Percentiles rank a stretch among this genome's conserved stretches.
These are phyloP conservation scores for Plasmodium inui DNA, from an alignment of 169 alveolate genomes.

Conservation along the genomic window DNA sequence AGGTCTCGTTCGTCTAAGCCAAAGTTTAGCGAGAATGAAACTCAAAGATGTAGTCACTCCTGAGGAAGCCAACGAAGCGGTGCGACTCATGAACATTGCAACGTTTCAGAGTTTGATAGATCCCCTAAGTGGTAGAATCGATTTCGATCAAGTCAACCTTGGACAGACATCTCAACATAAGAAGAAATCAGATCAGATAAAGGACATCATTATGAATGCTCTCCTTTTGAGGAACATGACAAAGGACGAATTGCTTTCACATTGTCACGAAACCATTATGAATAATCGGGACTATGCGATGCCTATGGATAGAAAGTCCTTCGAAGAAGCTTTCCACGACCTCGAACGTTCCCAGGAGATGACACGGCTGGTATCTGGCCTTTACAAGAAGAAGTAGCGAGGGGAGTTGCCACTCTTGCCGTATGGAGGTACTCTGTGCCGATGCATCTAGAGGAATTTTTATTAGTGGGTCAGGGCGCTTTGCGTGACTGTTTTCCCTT, in stretches of 20 bases:
- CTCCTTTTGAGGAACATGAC: conserved; percentile 67
- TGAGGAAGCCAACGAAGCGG: conserved; percentile 97
- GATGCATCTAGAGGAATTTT: background rate
- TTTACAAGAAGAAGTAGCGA: conserved; percentile 50
- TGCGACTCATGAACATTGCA: conserved; percentile 97
- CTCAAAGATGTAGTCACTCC: conserved; percentile 90
- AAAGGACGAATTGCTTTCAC: conserved; percentile 65
- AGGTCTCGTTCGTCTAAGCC: conserved; percentile 96
- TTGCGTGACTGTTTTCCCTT: background rate
- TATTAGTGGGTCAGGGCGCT: background rate
- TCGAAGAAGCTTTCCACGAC: conserved; percentile 75
- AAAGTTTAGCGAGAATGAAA: conserved; percentile 97
- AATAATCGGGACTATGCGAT: conserved; percentile 31
- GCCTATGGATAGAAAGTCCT: conserved; percentile 71
- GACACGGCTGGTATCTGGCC: conserved; percentile 67
- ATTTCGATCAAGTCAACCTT: conserved; percentile 95
- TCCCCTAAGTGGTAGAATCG: conserved; percentile 97
- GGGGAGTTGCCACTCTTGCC: background rate
- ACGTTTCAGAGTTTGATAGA: conserved; percentile 99
- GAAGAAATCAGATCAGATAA: conserved; percentile 67
- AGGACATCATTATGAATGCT: conserved; percentile 69
- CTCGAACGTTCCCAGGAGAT: conserved; percentile 72
- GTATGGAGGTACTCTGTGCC: background rate
- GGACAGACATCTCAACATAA: conserved; percentile 87
- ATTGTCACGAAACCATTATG: conserved; percentile 71